Evolutionary conservation across 805 yeast genomes (phyloP).

Genomic region (Brettanomyces nanus): DNA sequence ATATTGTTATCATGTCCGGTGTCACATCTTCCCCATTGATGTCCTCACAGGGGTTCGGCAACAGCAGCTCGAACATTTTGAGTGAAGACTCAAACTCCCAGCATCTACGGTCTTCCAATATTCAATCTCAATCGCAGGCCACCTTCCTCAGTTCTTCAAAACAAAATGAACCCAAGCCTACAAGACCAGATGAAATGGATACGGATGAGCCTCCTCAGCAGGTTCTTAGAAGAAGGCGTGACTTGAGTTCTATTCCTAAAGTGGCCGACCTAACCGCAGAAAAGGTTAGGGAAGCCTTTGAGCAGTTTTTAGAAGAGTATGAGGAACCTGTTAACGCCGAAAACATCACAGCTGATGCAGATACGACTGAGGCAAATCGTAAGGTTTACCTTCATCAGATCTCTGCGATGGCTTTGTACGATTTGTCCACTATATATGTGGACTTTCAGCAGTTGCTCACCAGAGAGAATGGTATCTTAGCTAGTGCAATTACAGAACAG

Average conservation of each 20-base stretch:
- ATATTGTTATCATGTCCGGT: slow-evolving; percentile 12
- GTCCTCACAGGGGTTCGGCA: slow-evolving; percentile 19
- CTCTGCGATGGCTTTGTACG: slow-evolving; percentile 69
- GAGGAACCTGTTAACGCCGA: slow-evolving; percentile 31
- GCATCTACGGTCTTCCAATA: slow-evolving; percentile 5
- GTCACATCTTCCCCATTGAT: slow-evolving; percentile 24
- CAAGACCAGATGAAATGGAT: slow-evolving; percentile 17
- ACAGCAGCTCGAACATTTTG: slow-evolving; percentile 18
- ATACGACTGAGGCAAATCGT: slow-evolving; percentile 32
- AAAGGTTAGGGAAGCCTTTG: slow-evolving; percentile 86
- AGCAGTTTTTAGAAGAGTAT: slow-evolving; percentile 68
- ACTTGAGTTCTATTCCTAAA: slow-evolving; percentile 65
- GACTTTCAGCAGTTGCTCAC: slow-evolving; percentile 74
- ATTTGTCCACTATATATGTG: slow-evolving; percentile 69
- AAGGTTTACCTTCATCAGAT: slow-evolving; percentile 70
- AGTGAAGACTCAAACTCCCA: slow-evolving; percentile 20
- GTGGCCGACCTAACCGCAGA: slow-evolving; percentile 91
- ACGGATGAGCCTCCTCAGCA: slow-evolving; percentile 20
- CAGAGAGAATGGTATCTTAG: slow-evolving; percentile 79
- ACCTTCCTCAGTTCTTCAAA: slow-evolving; percentile 9
- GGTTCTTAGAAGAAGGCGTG: slow-evolving; percentile 40
- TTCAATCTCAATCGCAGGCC: slow-evolving; percentile 6
- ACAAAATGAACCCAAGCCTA: slow-evolving; percentile 5
- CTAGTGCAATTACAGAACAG: slow-evolving; percentile 83
- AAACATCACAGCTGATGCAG: slow-evolving; percentile 23